phyloP scores from a whole-genome alignment of 2,329 filamentous ascomycete genomes.

The Aaosphaeria arxii region DNA sequence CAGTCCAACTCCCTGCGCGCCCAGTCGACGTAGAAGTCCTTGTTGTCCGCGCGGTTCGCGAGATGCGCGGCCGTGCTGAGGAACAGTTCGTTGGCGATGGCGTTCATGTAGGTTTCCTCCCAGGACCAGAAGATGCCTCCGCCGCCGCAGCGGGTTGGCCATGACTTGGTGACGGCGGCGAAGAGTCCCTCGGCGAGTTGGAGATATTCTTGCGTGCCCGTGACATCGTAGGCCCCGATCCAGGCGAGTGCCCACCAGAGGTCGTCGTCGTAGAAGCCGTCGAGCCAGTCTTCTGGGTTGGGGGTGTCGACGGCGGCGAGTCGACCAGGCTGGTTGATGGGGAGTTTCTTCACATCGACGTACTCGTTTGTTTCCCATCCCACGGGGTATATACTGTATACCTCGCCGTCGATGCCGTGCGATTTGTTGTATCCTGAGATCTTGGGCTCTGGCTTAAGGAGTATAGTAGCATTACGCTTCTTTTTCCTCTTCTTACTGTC shows the following conservation, averaged over 20 bases:
- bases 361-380: slow-evolving; percentile 15
- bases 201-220: slow-evolving; percentile 44
- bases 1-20: slow-evolving; percentile 51
- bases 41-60: slow-evolving; percentile 47
- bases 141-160: slow-evolving; percentile 41
- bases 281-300: slow-evolving; percentile 33
- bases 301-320: slow-evolving; percentile 6
- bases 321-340: slow-evolving; percentile 1
- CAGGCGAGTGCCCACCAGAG: slow-evolving; percentile 52
- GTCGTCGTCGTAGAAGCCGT: slow-evolving; percentile 53
- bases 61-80: slow-evolving; percentile 54
- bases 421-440: slow-evolving; percentile 21
- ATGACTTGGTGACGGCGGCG: slow-evolving; percentile 38
- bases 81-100: slow-evolving; percentile 58
- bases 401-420: slow-evolving; percentile 12
- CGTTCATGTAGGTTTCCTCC: slow-evolving; percentile 46
- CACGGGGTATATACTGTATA: slow-evolving; percentile 14
- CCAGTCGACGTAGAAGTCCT: slow-evolving; percentile 42
- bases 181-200: slow-evolving; percentile 50
- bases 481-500: neutral
- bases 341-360: slow-evolving; percentile 9
- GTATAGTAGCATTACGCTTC: slow-evolving; percentile 7
- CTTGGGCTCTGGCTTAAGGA: slow-evolving; percentile 3
- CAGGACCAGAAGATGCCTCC: slow-evolving; percentile 52
- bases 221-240: slow-evolving; percentile 56